Conservation (phyloP, 2,329 filamentous ascomycete species). For the Penicillium oxalicum region DNA sequence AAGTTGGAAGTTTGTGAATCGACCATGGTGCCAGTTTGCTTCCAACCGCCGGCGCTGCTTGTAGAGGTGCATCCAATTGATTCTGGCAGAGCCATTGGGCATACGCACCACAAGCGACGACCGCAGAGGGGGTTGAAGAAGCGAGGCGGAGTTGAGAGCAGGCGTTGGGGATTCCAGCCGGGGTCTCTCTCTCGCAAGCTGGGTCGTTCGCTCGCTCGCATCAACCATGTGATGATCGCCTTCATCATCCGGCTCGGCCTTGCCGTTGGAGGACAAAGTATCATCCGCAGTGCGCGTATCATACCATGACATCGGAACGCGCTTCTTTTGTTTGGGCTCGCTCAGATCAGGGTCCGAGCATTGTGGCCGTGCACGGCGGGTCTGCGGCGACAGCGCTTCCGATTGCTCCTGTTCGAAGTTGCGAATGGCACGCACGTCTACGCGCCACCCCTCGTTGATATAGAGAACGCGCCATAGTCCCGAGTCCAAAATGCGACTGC, state of each 20-base stretch:
- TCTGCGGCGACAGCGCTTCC: constrained; percentile 31
- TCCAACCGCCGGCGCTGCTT: constrained; percentile 79
- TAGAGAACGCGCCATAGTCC: constrained; percentile 84
- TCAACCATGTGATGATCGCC: constrained; percentile 43
- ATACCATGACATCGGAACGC: constrained; percentile 43
- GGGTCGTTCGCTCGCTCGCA: constrained; percentile 22
- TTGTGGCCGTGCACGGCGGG: constrained; percentile 43
- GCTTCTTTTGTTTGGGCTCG: constrained; percentile 50
- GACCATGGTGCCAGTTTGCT: constrained; percentile 82
- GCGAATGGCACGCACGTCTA: constrained; percentile 59
- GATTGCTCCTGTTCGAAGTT: constrained; percentile 56
- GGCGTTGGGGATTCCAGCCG: constrained; percentile 8
- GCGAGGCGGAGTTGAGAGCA: constrained; percentile 5
- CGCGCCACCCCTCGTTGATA: constrained; percentile 77
- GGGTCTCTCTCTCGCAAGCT: constrained; percentile 10
- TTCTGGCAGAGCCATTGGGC: constrained; percentile 42
- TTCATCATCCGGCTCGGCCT: constrained; percentile 27
- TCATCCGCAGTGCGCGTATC: constrained; percentile 31
- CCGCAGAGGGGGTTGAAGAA: constrained; percentile 20
- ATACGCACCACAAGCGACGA: constrained; percentile 30
- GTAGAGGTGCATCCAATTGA: constrained; percentile 94
- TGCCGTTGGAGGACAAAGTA: not conserved
- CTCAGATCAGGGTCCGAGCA: constrained; percentile 44
- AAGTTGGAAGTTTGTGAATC: constrained; percentile 79
- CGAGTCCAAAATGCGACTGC: constrained; percentile 71